Evolutionary conservation across 768 basidiomycete genomes (phyloP).

Genomic region (Pleurotus ostreatus): DNA sequence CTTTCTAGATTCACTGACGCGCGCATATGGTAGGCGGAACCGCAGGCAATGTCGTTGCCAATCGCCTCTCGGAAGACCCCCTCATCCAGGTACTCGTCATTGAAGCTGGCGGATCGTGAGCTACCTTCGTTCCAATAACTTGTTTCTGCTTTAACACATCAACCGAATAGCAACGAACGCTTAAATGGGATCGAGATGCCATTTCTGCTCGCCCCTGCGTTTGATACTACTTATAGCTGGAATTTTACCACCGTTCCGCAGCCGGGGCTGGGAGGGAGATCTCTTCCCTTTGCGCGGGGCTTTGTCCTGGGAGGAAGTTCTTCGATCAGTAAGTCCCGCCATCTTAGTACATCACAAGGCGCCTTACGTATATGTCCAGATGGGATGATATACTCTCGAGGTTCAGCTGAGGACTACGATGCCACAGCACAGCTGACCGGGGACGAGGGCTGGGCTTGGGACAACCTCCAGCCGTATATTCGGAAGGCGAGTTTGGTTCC

Average conservation of each 20-base stretch:
- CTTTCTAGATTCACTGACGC: not conserved
- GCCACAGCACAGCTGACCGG: conserved; percentile 18
- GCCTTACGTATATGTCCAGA: conserved; percentile 6
- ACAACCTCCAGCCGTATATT: conserved; percentile 19
- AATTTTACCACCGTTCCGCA: conserved; percentile 19
- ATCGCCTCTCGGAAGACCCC: conserved; percentile 2
- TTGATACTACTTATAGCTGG: conserved; percentile 10
- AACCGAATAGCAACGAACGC: not conserved
- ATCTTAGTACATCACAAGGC: not conserved
- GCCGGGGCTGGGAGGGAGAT: conserved; percentile 11
- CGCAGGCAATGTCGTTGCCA: conserved; percentile 8
- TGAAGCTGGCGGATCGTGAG: conserved; percentile 6
- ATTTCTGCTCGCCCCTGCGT: not conserved
- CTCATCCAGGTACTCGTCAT: conserved; percentile 3
- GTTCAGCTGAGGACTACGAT: conserved; percentile 21
- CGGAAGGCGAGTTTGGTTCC: conserved; percentile 12
- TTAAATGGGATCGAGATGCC: not conserved
- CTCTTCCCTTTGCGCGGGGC: conserved; percentile 14
- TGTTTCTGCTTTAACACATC: not conserved
- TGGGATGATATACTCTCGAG: conserved; percentile 20
- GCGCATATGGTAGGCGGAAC: conserved; percentile 1
- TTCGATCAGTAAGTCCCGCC: conserved; percentile 17
- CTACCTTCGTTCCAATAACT: not conserved
- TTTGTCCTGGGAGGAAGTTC: conserved; percentile 16
- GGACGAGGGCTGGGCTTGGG: conserved; percentile 27